These are phyloP conservation scores for Choanephora cucurbitarum DNA, from an alignment of 371 early-diverging fungal genomes.

Conservation along the genomic window DNA sequence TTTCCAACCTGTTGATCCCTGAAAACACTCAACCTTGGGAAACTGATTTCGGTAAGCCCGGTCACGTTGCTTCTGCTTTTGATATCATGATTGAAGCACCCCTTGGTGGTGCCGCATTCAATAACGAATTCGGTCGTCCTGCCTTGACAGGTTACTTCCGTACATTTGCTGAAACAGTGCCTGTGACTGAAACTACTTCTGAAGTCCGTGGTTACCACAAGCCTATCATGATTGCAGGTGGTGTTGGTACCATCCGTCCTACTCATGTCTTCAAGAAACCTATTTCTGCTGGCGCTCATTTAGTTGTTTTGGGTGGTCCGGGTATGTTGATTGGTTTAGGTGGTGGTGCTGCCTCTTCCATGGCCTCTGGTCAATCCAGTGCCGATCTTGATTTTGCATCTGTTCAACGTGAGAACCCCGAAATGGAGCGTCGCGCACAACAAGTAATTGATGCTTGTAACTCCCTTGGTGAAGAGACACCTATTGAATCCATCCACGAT, in stretches of 20 bases:
- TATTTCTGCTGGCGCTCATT: constrained; percentile 78
- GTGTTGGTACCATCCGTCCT: constrained; percentile 89
- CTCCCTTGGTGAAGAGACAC: constrained; percentile 75
- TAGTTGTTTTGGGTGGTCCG: constrained; percentile 95
- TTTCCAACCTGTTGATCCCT: constrained; percentile 91
- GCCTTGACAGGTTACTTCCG: constrained; percentile 95
- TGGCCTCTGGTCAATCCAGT: constrained; percentile 85
- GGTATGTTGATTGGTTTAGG: constrained; percentile 97
- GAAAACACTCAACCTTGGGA: constrained; percentile 94
- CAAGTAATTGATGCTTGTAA: constrained; percentile 95
- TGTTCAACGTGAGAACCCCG: constrained; percentile 97
- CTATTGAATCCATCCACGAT: constrained; percentile 93
- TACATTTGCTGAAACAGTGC: constrained; percentile 81
- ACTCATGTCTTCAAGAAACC: constrained; percentile 83
- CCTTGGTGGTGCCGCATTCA: constrained; percentile 95
- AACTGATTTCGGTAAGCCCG: constrained; percentile 80
- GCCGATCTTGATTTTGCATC: constrained; percentile 95
- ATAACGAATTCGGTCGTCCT: constrained; percentile 98
- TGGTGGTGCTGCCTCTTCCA: constrained; percentile 97
- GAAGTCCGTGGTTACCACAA: constrained; percentile 95
- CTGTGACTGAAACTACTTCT: constrained; percentile 47
- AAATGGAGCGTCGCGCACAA: constrained; percentile 97
- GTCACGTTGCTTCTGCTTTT: constrained; percentile 87
- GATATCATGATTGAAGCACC: constrained; percentile 98
- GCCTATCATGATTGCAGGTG: constrained; percentile 99